Evolutionary conservation across 495 filamentous ascomycete species (phyloP).

Genomic region (Neurospora sp.): DNA sequence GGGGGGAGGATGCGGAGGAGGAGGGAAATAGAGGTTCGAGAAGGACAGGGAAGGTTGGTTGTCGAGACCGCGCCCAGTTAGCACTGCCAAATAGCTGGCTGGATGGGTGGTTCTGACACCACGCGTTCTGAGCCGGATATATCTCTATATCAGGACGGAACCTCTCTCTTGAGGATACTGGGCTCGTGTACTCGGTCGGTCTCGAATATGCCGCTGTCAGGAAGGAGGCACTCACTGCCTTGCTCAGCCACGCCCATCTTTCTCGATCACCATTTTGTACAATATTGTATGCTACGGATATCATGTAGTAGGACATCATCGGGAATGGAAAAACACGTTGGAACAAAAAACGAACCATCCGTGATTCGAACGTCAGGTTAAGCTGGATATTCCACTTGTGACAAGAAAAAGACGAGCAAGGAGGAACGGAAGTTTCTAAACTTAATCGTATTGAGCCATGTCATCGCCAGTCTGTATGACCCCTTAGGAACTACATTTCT

Average conservation of each 20-base stretch:
- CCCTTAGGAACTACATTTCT: too few species aligned
- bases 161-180: neutral
- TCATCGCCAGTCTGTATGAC: too few species aligned
- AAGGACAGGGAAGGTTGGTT: neutral
- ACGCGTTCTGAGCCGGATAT: neutral
- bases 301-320: neutral
- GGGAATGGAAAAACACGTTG: neutral
- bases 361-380: neutral
- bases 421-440: too few species aligned
- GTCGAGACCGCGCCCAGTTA: neutral
- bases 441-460: too few species aligned
- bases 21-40: neutral
- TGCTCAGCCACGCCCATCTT: neutral
- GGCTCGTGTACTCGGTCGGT: neutral
- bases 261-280: constrained; percentile 1
- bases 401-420: too few species aligned
- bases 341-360: neutral
- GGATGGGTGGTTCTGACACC: neutral
- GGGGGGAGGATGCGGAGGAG: neutral
- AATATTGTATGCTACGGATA: constrained; percentile 1
- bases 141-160: neutral
- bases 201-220: neutral
- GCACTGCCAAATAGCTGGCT: neutral
- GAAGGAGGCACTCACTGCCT: neutral
- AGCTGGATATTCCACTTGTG: neutral